Evolutionary conservation across 768 basidiomycete species (phyloP).

Genomic region (Lactarius psammicola): DNA sequence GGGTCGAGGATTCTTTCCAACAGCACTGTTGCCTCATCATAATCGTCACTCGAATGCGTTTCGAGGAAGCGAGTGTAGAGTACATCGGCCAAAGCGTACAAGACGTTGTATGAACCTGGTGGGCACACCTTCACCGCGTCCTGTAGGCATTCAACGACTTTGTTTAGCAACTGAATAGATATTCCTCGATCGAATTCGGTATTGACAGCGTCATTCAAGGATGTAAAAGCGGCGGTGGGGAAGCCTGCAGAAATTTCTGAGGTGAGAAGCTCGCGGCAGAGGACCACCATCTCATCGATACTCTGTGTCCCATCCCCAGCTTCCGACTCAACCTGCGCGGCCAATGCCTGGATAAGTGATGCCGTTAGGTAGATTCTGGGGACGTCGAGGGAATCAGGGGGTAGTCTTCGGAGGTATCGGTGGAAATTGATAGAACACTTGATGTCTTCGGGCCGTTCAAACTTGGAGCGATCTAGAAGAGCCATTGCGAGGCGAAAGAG

Average conservation of each 20-base stretch:
- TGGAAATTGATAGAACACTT: too few relatives aligned
- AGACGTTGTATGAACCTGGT: neutral
- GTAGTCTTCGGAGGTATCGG: constrained; percentile 40
- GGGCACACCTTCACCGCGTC: neutral
- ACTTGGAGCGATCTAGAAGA: too few relatives aligned
- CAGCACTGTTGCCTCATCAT: neutral
- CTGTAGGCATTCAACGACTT: neutral
- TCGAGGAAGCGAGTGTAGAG: neutral
- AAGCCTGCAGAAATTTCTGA: neutral
- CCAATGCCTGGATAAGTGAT: neutral
- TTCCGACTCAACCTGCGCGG: neutral
- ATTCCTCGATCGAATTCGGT: neutral
- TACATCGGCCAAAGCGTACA: neutral
- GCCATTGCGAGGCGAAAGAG: too few relatives aligned
- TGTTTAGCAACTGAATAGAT: neutral
- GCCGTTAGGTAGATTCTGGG: too few relatives aligned
- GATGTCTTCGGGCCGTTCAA: too few relatives aligned
- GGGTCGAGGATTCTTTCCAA: neutral
- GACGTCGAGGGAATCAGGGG: too few relatives aligned
- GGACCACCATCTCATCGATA: neutral
- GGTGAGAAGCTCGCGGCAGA: neutral
- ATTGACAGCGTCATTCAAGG: neutral
- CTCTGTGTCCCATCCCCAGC: neutral
- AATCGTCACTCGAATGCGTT: neutral
- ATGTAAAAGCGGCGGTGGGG: neutral